Evolutionary conservation across 139 green algal species (phyloP).

Genomic region (Closterium sp.): DNA sequence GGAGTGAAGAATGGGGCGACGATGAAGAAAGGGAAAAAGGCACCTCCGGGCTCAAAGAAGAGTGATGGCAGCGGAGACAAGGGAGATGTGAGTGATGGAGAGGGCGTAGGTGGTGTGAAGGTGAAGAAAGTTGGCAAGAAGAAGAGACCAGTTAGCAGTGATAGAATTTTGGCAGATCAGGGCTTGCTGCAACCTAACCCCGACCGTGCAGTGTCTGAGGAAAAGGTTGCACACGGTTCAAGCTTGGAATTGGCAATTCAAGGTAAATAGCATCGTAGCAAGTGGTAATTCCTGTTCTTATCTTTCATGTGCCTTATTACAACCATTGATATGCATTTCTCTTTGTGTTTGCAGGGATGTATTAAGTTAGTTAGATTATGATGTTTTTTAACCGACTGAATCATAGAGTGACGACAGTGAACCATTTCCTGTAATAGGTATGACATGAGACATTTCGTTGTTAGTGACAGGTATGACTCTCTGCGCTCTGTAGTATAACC

Average conservation of each 20-base stretch:
- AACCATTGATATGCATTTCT: too few species aligned
- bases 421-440: too few species aligned
- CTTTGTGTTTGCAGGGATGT: too few species aligned
- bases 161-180: not conserved
- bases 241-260: not conserved
- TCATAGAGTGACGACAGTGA: too few species aligned
- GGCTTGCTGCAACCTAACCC: not conserved
- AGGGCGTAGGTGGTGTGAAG: not conserved
- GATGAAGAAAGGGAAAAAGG: not conserved
- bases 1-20: not conserved
- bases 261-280: too few species aligned
- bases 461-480: too few species aligned
- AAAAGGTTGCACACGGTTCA: not conserved
- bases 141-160: not conserved
- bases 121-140: not conserved
- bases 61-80: not conserved
- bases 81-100: not conserved
- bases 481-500: too few species aligned
- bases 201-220: not conserved
- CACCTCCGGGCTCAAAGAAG: not conserved
- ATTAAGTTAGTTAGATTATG: too few species aligned
- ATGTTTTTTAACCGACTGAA: too few species aligned
- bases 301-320: too few species aligned
- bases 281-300: too few species aligned
- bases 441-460: too few species aligned